Evolutionary conservation across 2,329 filamentous ascomycete species (phyloP).

Genomic region (Cladobotryum protrusum): DNA sequence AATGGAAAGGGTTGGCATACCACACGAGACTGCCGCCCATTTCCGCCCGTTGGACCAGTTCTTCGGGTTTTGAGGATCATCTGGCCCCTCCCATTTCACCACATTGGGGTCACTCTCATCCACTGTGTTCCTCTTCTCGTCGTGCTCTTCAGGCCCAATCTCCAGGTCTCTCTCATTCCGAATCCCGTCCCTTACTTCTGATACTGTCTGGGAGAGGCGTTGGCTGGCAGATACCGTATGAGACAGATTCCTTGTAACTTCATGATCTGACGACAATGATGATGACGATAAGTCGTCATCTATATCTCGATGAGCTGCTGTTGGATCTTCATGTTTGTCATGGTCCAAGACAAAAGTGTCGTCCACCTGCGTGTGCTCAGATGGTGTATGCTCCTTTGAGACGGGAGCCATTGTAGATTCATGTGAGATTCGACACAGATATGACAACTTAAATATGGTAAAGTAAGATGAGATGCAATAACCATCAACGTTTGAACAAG

Average conservation of each 20-base stretch:
- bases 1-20: constrained; percentile 13
- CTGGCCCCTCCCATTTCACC: constrained; percentile 46
- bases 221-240: background rate
- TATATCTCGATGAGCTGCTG: too few species aligned
- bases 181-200: constrained; percentile 36
- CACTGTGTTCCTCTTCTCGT: constrained; percentile 18
- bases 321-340: too few species aligned
- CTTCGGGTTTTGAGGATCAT: constrained; percentile 45
- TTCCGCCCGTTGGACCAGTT: constrained; percentile 52
- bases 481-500: too few species aligned
- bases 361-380: too few species aligned
- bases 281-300: too few species aligned
- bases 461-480: too few species aligned
- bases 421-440: too few species aligned
- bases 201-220: constrained; percentile 27
- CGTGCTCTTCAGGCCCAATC: constrained; percentile 18
- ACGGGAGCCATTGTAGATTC: too few species aligned
- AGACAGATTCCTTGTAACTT: background rate
- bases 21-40: constrained; percentile 46
- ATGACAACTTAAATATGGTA: too few species aligned
- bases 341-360: too few species aligned
- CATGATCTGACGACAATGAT: background rate
- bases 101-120: constrained; percentile 30
- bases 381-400: too few species aligned
- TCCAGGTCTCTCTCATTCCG: constrained; percentile 28